phyloP scores from a whole-genome alignment of 2,329 filamentous ascomycete genomes.

The Ceratocystis alfenasii region DNA sequence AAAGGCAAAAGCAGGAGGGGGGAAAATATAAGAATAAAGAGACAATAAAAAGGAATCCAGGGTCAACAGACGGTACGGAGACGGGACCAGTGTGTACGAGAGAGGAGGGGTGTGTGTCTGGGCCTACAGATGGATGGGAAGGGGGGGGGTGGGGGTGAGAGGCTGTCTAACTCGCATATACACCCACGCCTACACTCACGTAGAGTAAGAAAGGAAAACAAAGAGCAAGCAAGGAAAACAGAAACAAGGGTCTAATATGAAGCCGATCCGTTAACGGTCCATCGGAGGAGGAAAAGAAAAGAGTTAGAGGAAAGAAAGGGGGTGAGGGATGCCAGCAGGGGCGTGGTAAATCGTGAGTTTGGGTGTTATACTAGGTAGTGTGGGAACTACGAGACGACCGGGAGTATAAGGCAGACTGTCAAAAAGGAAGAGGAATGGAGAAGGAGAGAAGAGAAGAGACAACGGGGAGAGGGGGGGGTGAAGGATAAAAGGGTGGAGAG shows the following conservation, averaged over 20 bases:
- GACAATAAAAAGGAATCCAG: too few relatives aligned
- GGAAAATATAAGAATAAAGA: neutral
- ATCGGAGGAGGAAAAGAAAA: neutral
- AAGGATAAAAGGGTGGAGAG: neutral
- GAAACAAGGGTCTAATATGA: constrained; percentile 1
- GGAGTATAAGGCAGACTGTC: neutral
- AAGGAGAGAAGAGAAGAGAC: neutral
- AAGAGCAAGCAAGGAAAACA: neutral
- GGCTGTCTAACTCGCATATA: too few relatives aligned
- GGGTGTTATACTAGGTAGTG: neutral
- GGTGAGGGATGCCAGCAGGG: too few relatives aligned
- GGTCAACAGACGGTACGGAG: neutral
- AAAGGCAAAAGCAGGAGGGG: neutral
- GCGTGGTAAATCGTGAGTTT: too few relatives aligned
- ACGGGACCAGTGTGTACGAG: neutral
- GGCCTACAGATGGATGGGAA: too few relatives aligned
- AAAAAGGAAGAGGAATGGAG: neutral
- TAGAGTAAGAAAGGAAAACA: neutral
- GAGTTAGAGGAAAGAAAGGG: neutral
- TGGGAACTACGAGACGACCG: neutral
- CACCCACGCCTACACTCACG: too few relatives aligned
- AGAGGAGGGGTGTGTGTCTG: neutral
- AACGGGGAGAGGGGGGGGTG: neutral
- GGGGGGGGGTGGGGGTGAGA: too few relatives aligned
- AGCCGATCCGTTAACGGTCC: neutral